These are phyloP conservation scores for Aegle marmelos DNA, from an alignment of 345 rosid species.

Conservation along the genomic window DNA sequence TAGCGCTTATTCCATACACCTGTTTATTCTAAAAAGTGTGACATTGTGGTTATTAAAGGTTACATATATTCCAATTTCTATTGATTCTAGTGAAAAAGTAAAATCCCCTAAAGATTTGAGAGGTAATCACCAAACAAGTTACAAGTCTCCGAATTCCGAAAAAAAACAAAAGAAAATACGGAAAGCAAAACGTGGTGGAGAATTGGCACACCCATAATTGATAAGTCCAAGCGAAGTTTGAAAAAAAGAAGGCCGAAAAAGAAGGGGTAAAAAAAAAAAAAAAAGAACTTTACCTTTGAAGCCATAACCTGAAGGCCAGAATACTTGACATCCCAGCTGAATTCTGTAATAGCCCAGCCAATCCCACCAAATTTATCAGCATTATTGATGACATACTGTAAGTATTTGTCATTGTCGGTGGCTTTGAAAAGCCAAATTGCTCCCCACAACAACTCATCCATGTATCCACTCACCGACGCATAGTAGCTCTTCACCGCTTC, in stretches of 20 bases:
- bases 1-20: constrained; percentile 20
- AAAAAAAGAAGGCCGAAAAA: too few species aligned
- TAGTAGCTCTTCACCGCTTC: constrained; percentile 79
- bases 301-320: constrained; percentile 81
- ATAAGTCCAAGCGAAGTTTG: not conserved
- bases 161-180: not conserved
- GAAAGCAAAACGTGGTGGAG: not conserved
- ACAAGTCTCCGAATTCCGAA: not conserved
- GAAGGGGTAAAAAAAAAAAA: too few species aligned
- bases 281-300: constrained; percentile 19
- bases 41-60: constrained; percentile 15
- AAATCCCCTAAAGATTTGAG: constrained; percentile 25
- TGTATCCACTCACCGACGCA: constrained; percentile 91
- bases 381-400: constrained; percentile 54
- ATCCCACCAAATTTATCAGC: constrained; percentile 69
- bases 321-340: constrained; percentile 98
- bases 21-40: constrained; percentile 13
- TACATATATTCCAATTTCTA: constrained; percentile 1
- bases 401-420: constrained; percentile 68
- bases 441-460: constrained; percentile 94
- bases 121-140: not conserved
- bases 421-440: constrained; percentile 91
- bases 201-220: not conserved
- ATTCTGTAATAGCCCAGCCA: constrained; percentile 90
- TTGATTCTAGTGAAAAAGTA: constrained; percentile 29